Evolutionary conservation across 495 filamentous ascomycete species (phyloP), one percentile per base, ranked within the genome.

Genomic region (Xylaria grammica): DNA sequence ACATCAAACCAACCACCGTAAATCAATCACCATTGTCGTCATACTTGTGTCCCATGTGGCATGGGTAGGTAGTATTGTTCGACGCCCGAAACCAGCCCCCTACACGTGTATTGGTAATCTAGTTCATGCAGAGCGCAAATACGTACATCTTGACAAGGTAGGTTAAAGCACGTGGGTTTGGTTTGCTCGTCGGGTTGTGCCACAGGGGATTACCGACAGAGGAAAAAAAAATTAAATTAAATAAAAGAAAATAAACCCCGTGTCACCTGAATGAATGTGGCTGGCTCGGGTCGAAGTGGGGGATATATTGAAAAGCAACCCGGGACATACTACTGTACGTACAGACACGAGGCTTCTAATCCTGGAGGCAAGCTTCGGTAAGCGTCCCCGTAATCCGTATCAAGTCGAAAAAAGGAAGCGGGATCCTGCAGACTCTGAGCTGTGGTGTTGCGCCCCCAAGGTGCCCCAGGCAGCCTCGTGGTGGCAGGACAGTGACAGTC

Each of bases 41-140:
- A 53, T n/a, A n/a, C 29, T 52, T 29, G 32, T 38, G 4, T n/a
- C n/a, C 51, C 15, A 19, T 20, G 26, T 29, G 5, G 34, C 40
- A 17, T 45, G 17, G 6, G 17, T 32, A 5, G 22, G 36, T 44
- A 27, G 54, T 19, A 45, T 57, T 44, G 36, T 44, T 42, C 54
- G 54, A 27, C 22, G 24, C 32, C 38, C 44, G 44, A 50, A 48
- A 52, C 45, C 46, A 61, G 58, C 58, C 59, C 59, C 49, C 49
- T 20, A 40, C 4, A 36, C 13, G 36, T 26, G 30, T 15, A 19
- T 29, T 46, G 13, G 46, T 4, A 26, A 10, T 0, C 3, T 1
- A 4, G 4, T 32, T 29, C 17, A 8, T 19, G 13, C 36, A 30
- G 22, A 27, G 1, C 36, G 11, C 34, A 36, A 36, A 36, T 36